A percentile compares a stretch with the other conserved stretches of the same genome.
These are phyloP conservation scores for Candida dubliniensis DNA, from an alignment of 1,139 yeast species.

Conservation along the genomic window DNA sequence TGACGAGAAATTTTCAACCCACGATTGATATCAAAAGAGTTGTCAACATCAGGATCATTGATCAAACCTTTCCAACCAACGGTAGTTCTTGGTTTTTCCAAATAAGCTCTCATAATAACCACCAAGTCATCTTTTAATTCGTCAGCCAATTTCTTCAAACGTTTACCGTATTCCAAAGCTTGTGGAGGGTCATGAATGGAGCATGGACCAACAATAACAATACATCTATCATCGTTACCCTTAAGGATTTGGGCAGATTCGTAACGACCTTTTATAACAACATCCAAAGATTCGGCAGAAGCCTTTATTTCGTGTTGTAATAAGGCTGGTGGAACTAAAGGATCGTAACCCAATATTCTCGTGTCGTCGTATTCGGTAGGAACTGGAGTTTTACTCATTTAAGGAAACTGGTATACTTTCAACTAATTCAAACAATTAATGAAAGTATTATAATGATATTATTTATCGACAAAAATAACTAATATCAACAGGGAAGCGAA, in stretches of 20 bases:
- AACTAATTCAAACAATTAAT: background rate
- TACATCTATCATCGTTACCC: constrained; percentile 77
- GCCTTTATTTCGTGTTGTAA: constrained; percentile 88
- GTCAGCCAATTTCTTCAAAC: constrained; percentile 59
- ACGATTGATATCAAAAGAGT: constrained; percentile 90
- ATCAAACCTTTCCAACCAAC: constrained; percentile 99
- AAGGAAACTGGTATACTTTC: background rate
- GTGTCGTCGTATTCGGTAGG: constrained; percentile 85
- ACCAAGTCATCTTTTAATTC: constrained; percentile 72
- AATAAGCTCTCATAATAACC: constrained; percentile 94
- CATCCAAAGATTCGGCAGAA: constrained; percentile 55
- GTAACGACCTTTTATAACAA: constrained; percentile 74
- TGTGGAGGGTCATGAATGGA: constrained; percentile 94
- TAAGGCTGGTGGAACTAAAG: constrained; percentile 90
- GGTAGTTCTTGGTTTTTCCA: constrained; percentile 97
- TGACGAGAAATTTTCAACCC: constrained; percentile 88
- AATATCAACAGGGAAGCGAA: background rate
- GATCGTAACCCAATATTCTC: constrained; percentile 90
- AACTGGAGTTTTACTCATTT: constrained; percentile 50
- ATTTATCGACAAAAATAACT: background rate
- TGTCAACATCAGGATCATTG: constrained; percentile 95
- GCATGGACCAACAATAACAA: constrained; percentile 92
- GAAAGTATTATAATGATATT: background rate
- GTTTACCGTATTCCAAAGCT: constrained; percentile 82
- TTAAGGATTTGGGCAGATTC: constrained; percentile 67